These are phyloP conservation scores for Phialocephala subalpina DNA, from an alignment of 2,329 filamentous ascomycete species.

Conservation along the genomic window DNA sequence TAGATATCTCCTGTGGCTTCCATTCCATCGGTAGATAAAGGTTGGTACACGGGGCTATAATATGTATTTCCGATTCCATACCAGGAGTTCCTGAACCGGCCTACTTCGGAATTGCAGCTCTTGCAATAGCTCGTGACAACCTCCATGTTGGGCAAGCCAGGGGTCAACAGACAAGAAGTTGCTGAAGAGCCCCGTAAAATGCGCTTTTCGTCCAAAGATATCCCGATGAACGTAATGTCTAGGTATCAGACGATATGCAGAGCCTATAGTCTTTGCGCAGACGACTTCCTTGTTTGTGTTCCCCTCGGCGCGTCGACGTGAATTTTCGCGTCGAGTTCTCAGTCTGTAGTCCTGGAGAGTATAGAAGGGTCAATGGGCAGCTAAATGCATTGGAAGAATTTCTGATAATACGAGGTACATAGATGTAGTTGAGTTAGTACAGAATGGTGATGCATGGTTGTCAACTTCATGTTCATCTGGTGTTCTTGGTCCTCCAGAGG, in stretches of 20 bases:
- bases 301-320: neutral
- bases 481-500: no score
- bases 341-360: neutral
- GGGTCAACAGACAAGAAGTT: no score
- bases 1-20: constrained; percentile 35
- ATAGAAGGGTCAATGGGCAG: neutral
- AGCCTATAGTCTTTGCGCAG: neutral
- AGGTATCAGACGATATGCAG: neutral
- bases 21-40: constrained; percentile 34
- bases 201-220: neutral
- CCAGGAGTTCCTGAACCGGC: constrained; percentile 42
- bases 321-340: neutral
- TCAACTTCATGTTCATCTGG: neutral
- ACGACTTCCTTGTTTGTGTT: neutral
- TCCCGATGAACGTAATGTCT: neutral
- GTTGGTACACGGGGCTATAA: constrained; percentile 38
- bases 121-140: constrained; percentile 38
- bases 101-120: constrained; percentile 40
- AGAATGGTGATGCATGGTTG: neutral
- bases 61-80: constrained; percentile 43
- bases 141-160: constrained; percentile 29
- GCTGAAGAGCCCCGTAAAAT: neutral
- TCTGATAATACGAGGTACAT: neutral
- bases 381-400: neutral
- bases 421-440: neutral